A percentile compares a stretch with the other conserved stretches of the same genome.
Evolutionary conservation across 805 yeast genomes (phyloP).

Genomic region (Myxozyma melibiosi): DNA sequence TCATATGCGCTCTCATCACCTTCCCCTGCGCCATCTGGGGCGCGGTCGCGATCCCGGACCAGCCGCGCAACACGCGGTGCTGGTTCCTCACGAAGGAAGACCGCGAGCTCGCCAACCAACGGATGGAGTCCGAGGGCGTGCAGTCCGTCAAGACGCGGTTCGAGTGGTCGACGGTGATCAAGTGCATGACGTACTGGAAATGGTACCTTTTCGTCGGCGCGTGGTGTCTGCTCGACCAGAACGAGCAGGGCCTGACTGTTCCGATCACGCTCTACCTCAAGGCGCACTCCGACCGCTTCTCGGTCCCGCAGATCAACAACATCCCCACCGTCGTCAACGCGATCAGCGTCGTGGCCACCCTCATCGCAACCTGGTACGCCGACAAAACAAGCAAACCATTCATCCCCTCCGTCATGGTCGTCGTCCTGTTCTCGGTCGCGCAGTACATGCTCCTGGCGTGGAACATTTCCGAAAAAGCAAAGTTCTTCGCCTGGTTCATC

Average conservation of each 20-base stretch:
- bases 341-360: slow-evolving; percentile 48
- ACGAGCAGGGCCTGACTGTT: slow-evolving; percentile 18
- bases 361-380: slow-evolving; percentile 34
- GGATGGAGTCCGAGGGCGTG: slow-evolving; percentile 40
- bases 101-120: slow-evolving; percentile 39
- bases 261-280: slow-evolving; percentile 21
- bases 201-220: slow-evolving; percentile 42
- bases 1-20: slow-evolving; percentile 59
- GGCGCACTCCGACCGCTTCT: slow-evolving; percentile 33
- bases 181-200: slow-evolving; percentile 41
- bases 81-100: slow-evolving; percentile 43
- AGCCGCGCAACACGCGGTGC: slow-evolving; percentile 47
- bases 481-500: slow-evolving; percentile 57
- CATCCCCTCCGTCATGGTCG: slow-evolving; percentile 43
- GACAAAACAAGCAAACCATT: slow-evolving; percentile 38
- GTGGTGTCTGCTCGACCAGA: slow-evolving; percentile 43
- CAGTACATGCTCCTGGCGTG: slow-evolving; percentile 57
- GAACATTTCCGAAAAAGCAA: slow-evolving; percentile 56
- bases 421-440: slow-evolving; percentile 34
- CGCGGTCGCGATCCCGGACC: slow-evolving; percentile 54
- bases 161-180: slow-evolving; percentile 33
- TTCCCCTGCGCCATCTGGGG: slow-evolving; percentile 46
- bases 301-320: slow-evolving; percentile 45
- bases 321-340: slow-evolving; percentile 49
- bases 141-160: slow-evolving; percentile 31